Evolutionary conservation across 2,329 filamentous ascomycete genomes (phyloP), one percentile per base, ranked within the genome.

Genomic region (Apiospora sp.): DNA sequence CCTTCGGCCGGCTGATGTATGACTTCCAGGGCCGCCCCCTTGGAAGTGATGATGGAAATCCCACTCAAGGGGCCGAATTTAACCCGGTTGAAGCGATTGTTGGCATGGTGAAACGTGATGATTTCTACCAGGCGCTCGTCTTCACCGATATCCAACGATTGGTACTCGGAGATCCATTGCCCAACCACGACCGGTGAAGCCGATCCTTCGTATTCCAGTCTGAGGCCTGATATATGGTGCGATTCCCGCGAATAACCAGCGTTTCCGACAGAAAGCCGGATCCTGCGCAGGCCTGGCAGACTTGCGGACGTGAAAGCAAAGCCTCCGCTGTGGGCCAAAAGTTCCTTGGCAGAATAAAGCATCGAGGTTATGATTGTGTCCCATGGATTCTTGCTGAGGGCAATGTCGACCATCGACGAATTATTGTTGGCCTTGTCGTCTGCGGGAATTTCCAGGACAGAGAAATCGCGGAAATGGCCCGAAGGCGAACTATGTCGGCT

Each of bases 201-300:
- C 4, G 72, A 74, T 37, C 75, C 73, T 6, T 73, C 12, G 58
- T 76, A 78, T 69, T 77, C 75, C 30, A 78, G 72, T 71, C 70
- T 72, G 4, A 78, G 72, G 3, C 76, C 76, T 4, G 76, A 72
- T 37, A 78, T 74, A 69, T 74, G 72, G 24, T 64, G 46, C 5
- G 19, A 41, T 22, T 43, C 54, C 13, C 54, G 24, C 3, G 64
- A 46, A 49, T 67, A 61, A 1, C 24, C 67, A 34, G 46, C 68
- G 13, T 72, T 43, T 19, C 61, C 71, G 30, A 74, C 70, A 6
- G 75, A 78, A 43, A 77, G 67, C 22, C 73, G 75, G 37, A 78
- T 72, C 27, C 49, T 73, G 30, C 72, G 71, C 24, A 78, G 46
- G 30, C 67, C 22, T 14, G 69, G 43, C 16, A 77, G 64, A 46